Evolutionary conservation across 192 early-diverging fungal genomes (phyloP).

Genomic region (Gonapodya sp.): DNA sequence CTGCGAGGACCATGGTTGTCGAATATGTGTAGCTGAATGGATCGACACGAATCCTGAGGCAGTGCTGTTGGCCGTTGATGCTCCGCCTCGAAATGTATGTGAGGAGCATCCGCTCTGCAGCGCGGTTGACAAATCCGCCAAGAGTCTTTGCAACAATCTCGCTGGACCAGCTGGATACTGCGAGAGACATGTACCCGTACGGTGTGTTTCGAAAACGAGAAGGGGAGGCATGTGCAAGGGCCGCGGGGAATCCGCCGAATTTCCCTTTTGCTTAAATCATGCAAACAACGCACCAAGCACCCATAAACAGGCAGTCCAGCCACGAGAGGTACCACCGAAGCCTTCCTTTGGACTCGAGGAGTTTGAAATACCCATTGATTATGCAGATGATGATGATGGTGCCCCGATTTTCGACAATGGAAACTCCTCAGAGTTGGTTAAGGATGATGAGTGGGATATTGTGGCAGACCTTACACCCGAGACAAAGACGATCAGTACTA

Average conservation of each 20-base stretch:
- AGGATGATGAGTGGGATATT: slow-evolving; percentile 2
- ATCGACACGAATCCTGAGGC: slow-evolving; percentile 11
- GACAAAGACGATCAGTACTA: not conserved
- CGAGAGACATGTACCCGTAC: not conserved
- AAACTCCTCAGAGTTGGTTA: not conserved
- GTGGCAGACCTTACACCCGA: not conserved
- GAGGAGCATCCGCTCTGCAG: slow-evolving; percentile 20
- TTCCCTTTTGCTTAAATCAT: not conserved
- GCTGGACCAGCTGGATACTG: slow-evolving; percentile 1
- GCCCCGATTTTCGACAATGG: not conserved
- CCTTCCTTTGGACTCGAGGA: not conserved
- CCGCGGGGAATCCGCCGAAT: not conserved
- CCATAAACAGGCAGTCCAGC: not conserved
- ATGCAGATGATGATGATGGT: not conserved
- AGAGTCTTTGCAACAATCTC: not conserved
- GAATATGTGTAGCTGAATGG: slow-evolving; percentile 10
- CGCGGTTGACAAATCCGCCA: not conserved
- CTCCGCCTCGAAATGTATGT: slow-evolving; percentile 20
- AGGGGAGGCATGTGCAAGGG: not conserved
- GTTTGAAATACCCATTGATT: not conserved
- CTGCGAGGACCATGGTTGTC: slow-evolving; percentile 20
- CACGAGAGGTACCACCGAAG: not conserved
- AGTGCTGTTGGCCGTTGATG: slow-evolving; percentile 12
- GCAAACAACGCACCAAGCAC: not conserved
- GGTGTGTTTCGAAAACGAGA: not conserved